Base-by-base conservation (phyloP, 306 rosid genomes). In the Quercus robur region DNA sequence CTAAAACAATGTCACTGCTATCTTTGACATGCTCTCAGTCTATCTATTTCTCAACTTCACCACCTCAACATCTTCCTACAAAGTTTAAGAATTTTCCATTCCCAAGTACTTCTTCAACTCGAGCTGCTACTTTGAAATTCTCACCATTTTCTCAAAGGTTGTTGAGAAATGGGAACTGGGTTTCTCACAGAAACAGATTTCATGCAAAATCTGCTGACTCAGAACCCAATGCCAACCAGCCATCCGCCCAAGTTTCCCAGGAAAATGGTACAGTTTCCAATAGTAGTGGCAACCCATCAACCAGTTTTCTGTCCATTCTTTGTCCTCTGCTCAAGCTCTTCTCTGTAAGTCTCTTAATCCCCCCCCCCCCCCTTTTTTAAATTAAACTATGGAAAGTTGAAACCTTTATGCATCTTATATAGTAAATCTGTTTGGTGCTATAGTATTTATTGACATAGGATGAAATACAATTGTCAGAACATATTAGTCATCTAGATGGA, bases 321-420 rank as follows among this genome's bases (percentile, higher is more conserved):
- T 91, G 98, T 70, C 98, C 97, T 56, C 73, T 93, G 71, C 97
- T 93, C 86, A 91, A 85, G 75, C 89, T 91, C 76, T 88, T 93
- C 84, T 89, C 97, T 46, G 98, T 91, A 52, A 79, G 84, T 83
- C 25, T 19, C 68, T 49, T 73, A 26, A 13, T 68, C 8, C 6
- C 21, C 19, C 12, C 41, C 2, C 2, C 38, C 2, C 2, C 0
- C 1, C 0, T 4, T 8, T 63, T 28, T 21, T 4, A 0, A 21
- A 9, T 63, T 23, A 21, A 0, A 63, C 41, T 12, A 3, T 12
- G 54, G 54, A 49, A 49, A 49, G 54, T 64, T 64, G 70, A 6
- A 64, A 31, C 41, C 41, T 28, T 30, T 17, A 30, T 64, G 44
- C 21, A 64, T 20, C 44, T 15, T 30, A 23, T 30, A 10, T 64